Evolutionary conservation across 768 basidiomycete genomes (phyloP).

Genomic region (Hypholoma sublateritium): DNA sequence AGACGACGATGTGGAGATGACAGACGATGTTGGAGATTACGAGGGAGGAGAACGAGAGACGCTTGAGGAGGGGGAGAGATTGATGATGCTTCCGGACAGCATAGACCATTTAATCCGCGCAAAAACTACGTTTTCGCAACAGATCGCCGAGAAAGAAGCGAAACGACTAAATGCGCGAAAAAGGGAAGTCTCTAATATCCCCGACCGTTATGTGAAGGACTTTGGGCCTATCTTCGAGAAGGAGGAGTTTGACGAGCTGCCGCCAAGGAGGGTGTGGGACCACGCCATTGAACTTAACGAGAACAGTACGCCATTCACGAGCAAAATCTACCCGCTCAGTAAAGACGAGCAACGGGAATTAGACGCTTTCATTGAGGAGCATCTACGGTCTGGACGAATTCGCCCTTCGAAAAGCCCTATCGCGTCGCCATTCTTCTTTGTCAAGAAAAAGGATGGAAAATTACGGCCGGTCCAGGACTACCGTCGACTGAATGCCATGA

Average conservation of each 20-base stretch:
- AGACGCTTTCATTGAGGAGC: slow-evolving; percentile 24
- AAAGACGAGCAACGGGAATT: slow-evolving; percentile 20
- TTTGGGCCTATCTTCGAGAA: too few species aligned
- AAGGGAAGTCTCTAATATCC: background rate
- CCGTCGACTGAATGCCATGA: slow-evolving; percentile 29
- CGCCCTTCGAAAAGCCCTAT: slow-evolving; percentile 8
- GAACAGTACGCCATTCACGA: slow-evolving; percentile 20
- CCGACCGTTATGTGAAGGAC: slow-evolving; percentile 11
- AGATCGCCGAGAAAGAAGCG: background rate
- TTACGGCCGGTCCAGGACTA: slow-evolving; percentile 30
- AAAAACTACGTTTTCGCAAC: slow-evolving; percentile 1
- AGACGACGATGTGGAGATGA: background rate
- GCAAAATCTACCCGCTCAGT: slow-evolving; percentile 8
- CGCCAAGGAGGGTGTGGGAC: slow-evolving; percentile 28
- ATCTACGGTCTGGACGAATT: slow-evolving; percentile 12
- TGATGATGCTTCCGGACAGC: slow-evolving; percentile 9
- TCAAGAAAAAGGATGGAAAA: slow-evolving; percentile 15
- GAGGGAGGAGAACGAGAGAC: background rate
- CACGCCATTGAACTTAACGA: slow-evolving; percentile 32
- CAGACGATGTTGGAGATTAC: slow-evolving; percentile 1
- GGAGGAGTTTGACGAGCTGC: slow-evolving; percentile 10
- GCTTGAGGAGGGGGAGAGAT: slow-evolving; percentile 7
- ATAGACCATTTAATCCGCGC: background rate
- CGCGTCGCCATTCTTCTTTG: slow-evolving; percentile 6
- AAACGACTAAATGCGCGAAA: background rate